Base-by-base conservation (phyloP, 2,329 filamentous ascomycete species). In the Phialophora verrucosa region DNA sequence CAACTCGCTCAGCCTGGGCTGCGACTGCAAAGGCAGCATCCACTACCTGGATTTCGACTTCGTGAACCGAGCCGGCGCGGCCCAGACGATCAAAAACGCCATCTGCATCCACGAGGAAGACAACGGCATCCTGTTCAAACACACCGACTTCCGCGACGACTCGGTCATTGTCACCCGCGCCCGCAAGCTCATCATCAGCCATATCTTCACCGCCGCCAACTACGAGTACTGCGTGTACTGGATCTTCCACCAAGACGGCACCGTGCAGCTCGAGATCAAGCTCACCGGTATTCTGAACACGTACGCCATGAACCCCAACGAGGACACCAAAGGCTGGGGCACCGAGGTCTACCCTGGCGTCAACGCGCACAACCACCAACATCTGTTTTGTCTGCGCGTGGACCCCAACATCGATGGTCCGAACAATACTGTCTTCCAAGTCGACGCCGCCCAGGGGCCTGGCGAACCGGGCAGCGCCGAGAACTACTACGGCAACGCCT, bases 91-190 rank as follows among this genome's bases (percentile, higher is more conserved):
- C 81, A 94, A 96, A 83, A 97, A 97, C 75, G 93, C 93, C 44
- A 90, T 97, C 72, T 97, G 93, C 78, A 93, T 97, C 71, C 93
- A 97, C 79, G 93, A 97, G 77, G 93, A 97, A 80, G 93, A 97
- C 71, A 87, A 87, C 1, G 93, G 93, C 5, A 95, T 97, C 66
- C 83, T 97, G 0, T 97, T 96, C 86, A 97, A 97, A 81, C 92
- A 96, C 80, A 93, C 88, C 17, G 93, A 97, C 79, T 97, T 97
- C 85, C 87, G 93, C 44, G 93, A 97, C 75, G 90, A 95, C 51
- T 94, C 91, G 0, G 87, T 89, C 62, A 92, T 95, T 10, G 91
- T 96, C 4, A 97, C 93, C 0, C 89, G 93, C 29, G 92, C 89
- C 1, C 88, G 92, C 62, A 96, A 95, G 76, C 86, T 97, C 65